These are phyloP conservation scores for Ophiostoma piceae DNA, from an alignment of 2,329 filamentous ascomycete genomes.

Conservation along the genomic window DNA sequence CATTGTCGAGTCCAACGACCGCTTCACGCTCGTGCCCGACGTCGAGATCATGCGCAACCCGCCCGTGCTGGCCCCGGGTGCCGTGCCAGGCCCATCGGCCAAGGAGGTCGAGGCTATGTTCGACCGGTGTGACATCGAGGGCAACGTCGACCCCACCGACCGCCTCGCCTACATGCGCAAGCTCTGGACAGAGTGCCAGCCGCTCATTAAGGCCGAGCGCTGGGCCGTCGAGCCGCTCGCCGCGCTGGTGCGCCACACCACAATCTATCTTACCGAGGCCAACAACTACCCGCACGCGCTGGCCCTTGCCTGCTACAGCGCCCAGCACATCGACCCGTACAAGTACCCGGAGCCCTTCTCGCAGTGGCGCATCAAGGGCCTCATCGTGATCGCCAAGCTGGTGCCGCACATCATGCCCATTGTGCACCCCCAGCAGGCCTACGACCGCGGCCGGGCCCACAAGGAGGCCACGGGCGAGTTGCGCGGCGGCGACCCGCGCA, in stretches of 20 bases:
- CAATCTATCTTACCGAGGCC: slow-evolving; percentile 42
- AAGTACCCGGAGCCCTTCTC: slow-evolving; percentile 48
- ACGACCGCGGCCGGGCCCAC: not conserved
- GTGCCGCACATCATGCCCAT: slow-evolving; percentile 42
- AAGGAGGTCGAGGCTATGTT: slow-evolving; percentile 33
- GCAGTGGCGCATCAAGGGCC: slow-evolving; percentile 45
- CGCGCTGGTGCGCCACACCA: slow-evolving; percentile 41
- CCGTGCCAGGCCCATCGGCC: slow-evolving; percentile 26
- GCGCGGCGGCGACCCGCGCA: not conserved
- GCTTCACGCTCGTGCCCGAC: slow-evolving; percentile 42
- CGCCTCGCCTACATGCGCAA: slow-evolving; percentile 32
- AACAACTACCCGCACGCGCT: slow-evolving; percentile 42
- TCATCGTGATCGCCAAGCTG: slow-evolving; percentile 49
- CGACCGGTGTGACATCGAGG: slow-evolving; percentile 29
- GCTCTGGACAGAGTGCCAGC: slow-evolving; percentile 38
- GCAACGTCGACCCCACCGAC: slow-evolving; percentile 24
- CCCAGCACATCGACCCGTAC: slow-evolving; percentile 46
- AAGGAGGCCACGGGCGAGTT: not conserved
- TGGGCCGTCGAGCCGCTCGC: slow-evolving; percentile 50
- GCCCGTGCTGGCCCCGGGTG: slow-evolving; percentile 29
- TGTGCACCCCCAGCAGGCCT: slow-evolving; percentile 23
- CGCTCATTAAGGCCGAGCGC: slow-evolving; percentile 36
- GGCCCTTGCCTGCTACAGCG: slow-evolving; percentile 44
- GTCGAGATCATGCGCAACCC: slow-evolving; percentile 33
- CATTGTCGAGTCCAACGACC: slow-evolving; percentile 40